Conservation (phyloP, 139 green algal species). For the Chlorella sp. region DNA sequence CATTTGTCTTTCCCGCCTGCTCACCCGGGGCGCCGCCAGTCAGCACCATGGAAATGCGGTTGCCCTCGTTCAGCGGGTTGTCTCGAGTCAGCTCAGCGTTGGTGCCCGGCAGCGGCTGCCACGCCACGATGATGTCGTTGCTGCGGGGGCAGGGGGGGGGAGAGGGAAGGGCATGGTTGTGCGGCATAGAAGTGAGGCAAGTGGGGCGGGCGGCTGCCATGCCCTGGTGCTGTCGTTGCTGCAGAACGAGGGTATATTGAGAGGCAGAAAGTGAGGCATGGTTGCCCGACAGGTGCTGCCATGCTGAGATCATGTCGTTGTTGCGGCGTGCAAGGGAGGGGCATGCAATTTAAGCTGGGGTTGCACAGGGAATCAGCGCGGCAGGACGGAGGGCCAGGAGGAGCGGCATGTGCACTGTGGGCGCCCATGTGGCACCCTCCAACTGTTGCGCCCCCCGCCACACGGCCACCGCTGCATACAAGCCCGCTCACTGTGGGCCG, state of each 20-base stretch:
- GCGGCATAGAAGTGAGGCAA: neutral
- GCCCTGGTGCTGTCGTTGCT: too few species aligned
- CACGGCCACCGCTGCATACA: too few species aligned
- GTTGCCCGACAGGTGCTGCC: too few species aligned
- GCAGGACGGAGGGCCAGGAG: too few species aligned
- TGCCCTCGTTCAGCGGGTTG: constrained; percentile 29
- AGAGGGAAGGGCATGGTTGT: neutral
- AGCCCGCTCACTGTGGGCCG: too few species aligned
- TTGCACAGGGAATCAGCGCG: too few species aligned
- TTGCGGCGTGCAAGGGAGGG: neutral
- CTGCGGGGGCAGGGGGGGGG: neutral
- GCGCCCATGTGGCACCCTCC: too few species aligned
- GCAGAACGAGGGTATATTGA: neutral
- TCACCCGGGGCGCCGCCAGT: neutral
- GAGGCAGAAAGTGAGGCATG: neutral
- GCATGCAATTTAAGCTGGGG: too few species aligned
- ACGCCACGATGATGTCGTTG: constrained; percentile 40
- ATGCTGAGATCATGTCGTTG: neutral
- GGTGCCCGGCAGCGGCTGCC: constrained; percentile 35
- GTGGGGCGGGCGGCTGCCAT: neutral
- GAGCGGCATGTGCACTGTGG: too few species aligned
- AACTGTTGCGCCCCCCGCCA: too few species aligned
- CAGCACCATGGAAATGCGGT: constrained; percentile 32
- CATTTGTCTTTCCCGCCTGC: neutral
- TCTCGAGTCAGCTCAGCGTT: constrained; percentile 33